phyloP scores from a whole-genome alignment of 2,329 filamentous ascomycete genomes.

The Sphaerostilbella broomeana region DNA sequence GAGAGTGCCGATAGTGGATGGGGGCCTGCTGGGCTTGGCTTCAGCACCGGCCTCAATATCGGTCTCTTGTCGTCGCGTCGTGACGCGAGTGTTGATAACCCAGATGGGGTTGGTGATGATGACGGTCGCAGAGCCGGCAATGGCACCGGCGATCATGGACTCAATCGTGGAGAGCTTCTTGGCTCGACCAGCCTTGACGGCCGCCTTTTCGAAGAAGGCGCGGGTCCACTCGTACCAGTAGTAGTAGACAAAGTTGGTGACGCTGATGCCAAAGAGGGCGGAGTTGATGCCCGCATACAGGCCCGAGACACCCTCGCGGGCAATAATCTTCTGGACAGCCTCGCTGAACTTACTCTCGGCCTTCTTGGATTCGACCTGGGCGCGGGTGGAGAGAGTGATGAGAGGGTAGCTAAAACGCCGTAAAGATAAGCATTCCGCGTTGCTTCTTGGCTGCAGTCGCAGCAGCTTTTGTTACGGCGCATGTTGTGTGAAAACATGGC shows the following conservation, averaged over 20 bases:
- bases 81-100: constrained; percentile 99
- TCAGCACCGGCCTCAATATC: constrained; percentile 34
- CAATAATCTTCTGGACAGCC: constrained; percentile 78
- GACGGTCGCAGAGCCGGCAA: constrained; percentile 90
- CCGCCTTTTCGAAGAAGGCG: constrained; percentile 74
- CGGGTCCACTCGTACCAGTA: constrained; percentile 99
- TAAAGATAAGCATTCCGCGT: too few species aligned
- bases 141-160: constrained; percentile 88
- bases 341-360: constrained; percentile 78
- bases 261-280: constrained; percentile 92
- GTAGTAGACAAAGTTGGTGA: constrained; percentile 99
- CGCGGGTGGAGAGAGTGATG: constrained; percentile 93
- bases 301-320: constrained; percentile 81
- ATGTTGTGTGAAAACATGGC: not conserved
- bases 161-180: constrained; percentile 86
- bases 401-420: constrained; percentile 69
- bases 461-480: too few species aligned
- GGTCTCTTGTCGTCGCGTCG: constrained; percentile 64
- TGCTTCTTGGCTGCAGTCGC: too few species aligned
- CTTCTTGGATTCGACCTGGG: constrained; percentile 94
- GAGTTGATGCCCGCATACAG: constrained; percentile 91
- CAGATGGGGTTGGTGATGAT: constrained; percentile 97
- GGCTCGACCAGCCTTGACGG: constrained; percentile 63
- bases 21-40: constrained; percentile 41
- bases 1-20: constrained; percentile 75